Evolutionary conservation across 306 rosid genomes (phyloP).

Genomic region (Boehmeria nivea): DNA sequence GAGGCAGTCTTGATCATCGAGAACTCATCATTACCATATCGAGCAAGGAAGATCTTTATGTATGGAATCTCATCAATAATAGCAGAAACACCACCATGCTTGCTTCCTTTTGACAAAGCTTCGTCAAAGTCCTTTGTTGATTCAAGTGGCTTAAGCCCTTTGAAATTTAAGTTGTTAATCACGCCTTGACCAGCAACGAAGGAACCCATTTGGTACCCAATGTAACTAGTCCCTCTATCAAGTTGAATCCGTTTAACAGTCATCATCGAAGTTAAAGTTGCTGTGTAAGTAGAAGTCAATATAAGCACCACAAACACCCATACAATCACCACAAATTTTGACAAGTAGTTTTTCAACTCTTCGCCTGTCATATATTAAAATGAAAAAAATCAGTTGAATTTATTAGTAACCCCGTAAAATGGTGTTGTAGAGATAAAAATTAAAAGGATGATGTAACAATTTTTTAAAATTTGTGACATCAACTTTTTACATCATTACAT

Average conservation of each 20-base stretch:
- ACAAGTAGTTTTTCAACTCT: neutral
- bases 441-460: too few relatives aligned
- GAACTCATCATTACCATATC: neutral
- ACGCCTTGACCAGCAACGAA: neutral
- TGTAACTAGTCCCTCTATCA: neutral
- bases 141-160: neutral
- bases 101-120: conserved; percentile 23
- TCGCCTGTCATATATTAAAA: conserved; percentile 11
- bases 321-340: conserved; percentile 5
- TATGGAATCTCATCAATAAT: conserved; percentile 22
- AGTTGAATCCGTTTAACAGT: conserved; percentile 3
- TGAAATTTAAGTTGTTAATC: neutral
- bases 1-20: conserved; percentile 7
- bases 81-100: conserved; percentile 24
- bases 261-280: conserved; percentile 24
- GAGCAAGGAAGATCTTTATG: conserved; percentile 20
- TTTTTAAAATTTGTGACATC: too few relatives aligned
- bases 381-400: too few relatives aligned
- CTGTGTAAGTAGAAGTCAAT: conserved; percentile 19
- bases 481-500: too few relatives aligned
- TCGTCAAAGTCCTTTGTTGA: conserved; percentile 11
- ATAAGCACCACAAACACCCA: conserved; percentile 15
- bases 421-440: too few relatives aligned
- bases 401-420: too few relatives aligned
- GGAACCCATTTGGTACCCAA: neutral